A percentile compares a stretch with the other conserved stretches of the same genome.
phyloP scores from a whole-genome alignment of 1,284 basidiomycete species.

The Sutorius eximius region DNA sequence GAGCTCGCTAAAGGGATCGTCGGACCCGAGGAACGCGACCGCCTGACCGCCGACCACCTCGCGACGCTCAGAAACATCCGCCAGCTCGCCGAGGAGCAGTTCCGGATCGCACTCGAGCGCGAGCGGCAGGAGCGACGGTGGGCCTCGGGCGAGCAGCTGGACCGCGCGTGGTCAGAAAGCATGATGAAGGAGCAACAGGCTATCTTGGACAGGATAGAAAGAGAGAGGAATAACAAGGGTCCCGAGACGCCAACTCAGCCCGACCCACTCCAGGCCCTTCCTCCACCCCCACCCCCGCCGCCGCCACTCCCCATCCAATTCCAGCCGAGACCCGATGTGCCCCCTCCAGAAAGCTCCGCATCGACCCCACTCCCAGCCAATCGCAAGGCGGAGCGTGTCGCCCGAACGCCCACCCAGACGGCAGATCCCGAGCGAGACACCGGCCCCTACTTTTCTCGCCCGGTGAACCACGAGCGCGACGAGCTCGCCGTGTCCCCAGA shows the following conservation, averaged over 20 bases:
- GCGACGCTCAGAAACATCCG: slow-evolving; percentile 41
- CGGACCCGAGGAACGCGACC: slow-evolving; percentile 32
- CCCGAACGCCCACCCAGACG: slow-evolving; percentile 18
- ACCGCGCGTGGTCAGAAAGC: slow-evolving; percentile 38
- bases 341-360: slow-evolving; percentile 10
- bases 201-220: slow-evolving; percentile 40
- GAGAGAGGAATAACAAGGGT: slow-evolving; percentile 26
- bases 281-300: fast-evolving
- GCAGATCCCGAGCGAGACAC: slow-evolving; percentile 27
- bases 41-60: slow-evolving; percentile 39
- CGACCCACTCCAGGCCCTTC: neutral
- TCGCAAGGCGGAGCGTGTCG: slow-evolving; percentile 19
- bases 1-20: slow-evolving; percentile 37
- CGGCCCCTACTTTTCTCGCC: slow-evolving; percentile 16
- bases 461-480: slow-evolving; percentile 19
- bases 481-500: slow-evolving; percentile 20
- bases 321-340: slow-evolving; percentile 8
- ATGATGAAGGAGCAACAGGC: slow-evolving; percentile 45
- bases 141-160: slow-evolving; percentile 38
- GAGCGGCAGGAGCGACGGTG: slow-evolving; percentile 45
- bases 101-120: slow-evolving; percentile 38
- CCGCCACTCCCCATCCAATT: neutral
- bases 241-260: slow-evolving; percentile 2
- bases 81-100: slow-evolving; percentile 42
- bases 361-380: slow-evolving; percentile 5